Evolutionary conservation across 169 alveolate genomes (phyloP), one percentile per base, ranked within the genome.

Genomic region (Haemoproteus tartakovskyi): DNA sequence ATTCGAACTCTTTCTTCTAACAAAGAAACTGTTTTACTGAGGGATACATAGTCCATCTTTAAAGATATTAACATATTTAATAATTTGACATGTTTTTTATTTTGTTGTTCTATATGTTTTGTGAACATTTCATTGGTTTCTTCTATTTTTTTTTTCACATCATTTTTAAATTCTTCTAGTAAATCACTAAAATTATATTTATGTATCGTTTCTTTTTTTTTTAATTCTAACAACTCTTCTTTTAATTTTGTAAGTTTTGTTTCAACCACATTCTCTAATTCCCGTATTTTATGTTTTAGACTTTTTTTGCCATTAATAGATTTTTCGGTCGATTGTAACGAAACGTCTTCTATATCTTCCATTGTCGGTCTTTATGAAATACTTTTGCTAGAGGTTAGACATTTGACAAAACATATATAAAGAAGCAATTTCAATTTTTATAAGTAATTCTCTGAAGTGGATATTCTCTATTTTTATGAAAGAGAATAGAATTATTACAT

Each of bases 71-170:
- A 56, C n/a, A 50, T 63, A 24, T 37, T 63, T 14, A 63, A 63
- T 9, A 63, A 14, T 2, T 63, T 63, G 41, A 33, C 29, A 30
- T 63, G 80, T 4, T 63, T 63, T 2, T 37, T 29, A 19, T 63
- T 47, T 27, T 63, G 80, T 12, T 63, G 64, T 11, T 63, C 80
- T 12, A 63, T 26, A 37, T 50, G 48, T 9, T 63, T 63, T 63
- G 8, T 54, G 0, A 63, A 40, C 1, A 36, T 11, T n/a, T 50
- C 46, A 29, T 27, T 63, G 5, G 26, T 45, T 36, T 63, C 57
- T 11, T 63, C 51, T 0, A 63, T 48, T 41, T 43, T 48, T 8
- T 37, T 36, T 37, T 24, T 63, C 8, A 63, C 30, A 6, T 63
- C 63, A 2, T 63, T 46, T 12, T 63, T 63, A 41, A 63, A 63